Conservation (phyloP, 371 early-diverging fungal genomes). For the Rhizopus stolonifer region DNA sequence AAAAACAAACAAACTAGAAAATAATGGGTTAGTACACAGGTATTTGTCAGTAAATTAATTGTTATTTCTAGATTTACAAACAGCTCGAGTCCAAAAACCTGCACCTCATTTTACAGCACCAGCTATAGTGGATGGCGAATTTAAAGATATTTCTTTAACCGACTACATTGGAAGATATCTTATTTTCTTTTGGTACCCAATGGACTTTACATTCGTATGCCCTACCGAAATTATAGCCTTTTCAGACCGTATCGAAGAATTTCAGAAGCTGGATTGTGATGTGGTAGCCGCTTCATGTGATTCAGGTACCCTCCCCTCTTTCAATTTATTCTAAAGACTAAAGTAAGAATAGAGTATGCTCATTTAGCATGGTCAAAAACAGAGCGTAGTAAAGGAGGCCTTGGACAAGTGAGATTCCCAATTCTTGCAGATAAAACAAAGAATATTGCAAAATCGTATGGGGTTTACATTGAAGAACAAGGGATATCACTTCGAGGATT, state of each 20-base stretch:
- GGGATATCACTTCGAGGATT: constrained; percentile 61
- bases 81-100: constrained; percentile 42
- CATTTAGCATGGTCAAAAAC: constrained; percentile 67
- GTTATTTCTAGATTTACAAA: not conserved
- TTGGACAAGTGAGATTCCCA: constrained; percentile 74
- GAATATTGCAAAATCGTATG: constrained; percentile 69
- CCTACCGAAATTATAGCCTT: constrained; percentile 72
- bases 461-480: constrained; percentile 66
- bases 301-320: constrained; percentile 28
- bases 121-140: constrained; percentile 69
- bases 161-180: constrained; percentile 82
- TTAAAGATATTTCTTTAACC: constrained; percentile 72
- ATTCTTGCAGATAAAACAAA: constrained; percentile 73
- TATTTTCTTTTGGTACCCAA: constrained; percentile 44
- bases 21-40: too few species aligned
- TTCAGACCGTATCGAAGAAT: constrained; percentile 62
- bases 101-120: constrained; percentile 75
- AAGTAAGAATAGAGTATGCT: constrained; percentile 30
- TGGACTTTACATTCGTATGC: constrained; percentile 59
- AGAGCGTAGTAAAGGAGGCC: constrained; percentile 77
- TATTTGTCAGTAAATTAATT: too few species aligned
- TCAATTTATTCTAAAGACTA: not conserved
- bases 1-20: too few species aligned
- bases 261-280: constrained; percentile 57
- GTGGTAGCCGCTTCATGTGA: constrained; percentile 49